Conservation (phyloP, 2,329 filamentous ascomycete genomes). For the Sclerotinia subarctica region DNA sequence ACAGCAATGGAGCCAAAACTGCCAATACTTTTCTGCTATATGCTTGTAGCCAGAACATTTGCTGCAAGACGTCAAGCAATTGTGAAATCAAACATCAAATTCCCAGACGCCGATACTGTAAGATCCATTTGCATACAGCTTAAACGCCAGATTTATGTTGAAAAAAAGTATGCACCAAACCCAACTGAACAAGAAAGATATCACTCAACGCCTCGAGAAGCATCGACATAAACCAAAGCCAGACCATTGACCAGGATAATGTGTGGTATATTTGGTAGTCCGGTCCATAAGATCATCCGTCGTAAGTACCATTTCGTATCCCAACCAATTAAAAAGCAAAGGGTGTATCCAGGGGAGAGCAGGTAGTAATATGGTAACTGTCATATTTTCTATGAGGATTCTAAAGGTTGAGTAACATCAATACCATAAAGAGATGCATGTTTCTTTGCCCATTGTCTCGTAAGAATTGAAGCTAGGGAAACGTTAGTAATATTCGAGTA, state of each 20-base stretch:
- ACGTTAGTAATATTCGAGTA: conserved; percentile 25
- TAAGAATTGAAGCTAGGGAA: conserved; percentile 75
- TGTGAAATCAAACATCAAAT: conserved; percentile 5
- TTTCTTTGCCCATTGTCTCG: conserved; percentile 90
- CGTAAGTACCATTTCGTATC: conserved; percentile 36
- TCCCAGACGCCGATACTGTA: conserved; percentile 21
- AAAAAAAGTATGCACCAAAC: conserved; percentile 19
- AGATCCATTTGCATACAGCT: conserved; percentile 19
- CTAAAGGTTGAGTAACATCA: conserved; percentile 37
- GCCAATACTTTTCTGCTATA: conserved; percentile 18
- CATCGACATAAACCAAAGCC: conserved; percentile 20
- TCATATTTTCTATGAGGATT: conserved; percentile 33
- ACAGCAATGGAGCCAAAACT: conserved; percentile 20
- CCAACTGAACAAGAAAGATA: conserved; percentile 14
- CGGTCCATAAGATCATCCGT: conserved; percentile 30
- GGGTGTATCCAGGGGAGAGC: conserved; percentile 35
- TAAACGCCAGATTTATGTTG: conserved; percentile 18
- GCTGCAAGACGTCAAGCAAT: conserved; percentile 12
- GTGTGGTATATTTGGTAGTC: conserved; percentile 19
- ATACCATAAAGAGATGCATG: conserved; percentile 59
- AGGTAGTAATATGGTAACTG: conserved; percentile 31
- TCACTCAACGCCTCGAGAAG: conserved; percentile 16
- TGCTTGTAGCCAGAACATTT: conserved; percentile 20
- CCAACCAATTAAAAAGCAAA: conserved; percentile 39
- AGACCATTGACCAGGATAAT: conserved; percentile 15